Evolutionary conservation across 768 basidiomycete species (phyloP).

Genomic region (Boletus tomentosulus): DNA sequence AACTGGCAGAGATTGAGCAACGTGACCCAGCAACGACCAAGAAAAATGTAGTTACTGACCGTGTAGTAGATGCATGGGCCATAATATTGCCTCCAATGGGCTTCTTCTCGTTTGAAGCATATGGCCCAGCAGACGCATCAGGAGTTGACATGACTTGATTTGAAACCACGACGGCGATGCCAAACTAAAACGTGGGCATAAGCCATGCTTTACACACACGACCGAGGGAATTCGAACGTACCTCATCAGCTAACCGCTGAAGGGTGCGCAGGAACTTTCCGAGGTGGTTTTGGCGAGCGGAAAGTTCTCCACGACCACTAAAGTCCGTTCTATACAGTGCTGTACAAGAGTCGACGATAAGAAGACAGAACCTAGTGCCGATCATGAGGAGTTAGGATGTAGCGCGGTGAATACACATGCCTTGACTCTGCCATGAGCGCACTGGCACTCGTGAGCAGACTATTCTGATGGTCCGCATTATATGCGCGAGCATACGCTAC

Average conservation of each 20-base stretch:
- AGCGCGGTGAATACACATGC: constrained; percentile 33
- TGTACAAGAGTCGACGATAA: constrained; percentile 96
- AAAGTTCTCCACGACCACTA: constrained; percentile 90
- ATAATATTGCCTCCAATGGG: constrained; percentile 99
- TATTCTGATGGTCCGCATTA: constrained; percentile 95
- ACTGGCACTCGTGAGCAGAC: constrained; percentile 84
- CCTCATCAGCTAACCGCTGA: constrained; percentile 94
- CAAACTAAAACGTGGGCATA: constrained; percentile 57
- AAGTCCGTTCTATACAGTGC: constrained; percentile 95
- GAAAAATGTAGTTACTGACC: constrained; percentile 42
- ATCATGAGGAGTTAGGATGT: constrained; percentile 6
- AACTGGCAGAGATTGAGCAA: constrained; percentile 36
- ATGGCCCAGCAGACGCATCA: constrained; percentile 87
- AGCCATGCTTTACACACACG: constrained; percentile 1
- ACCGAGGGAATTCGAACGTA: constrained; percentile 32
- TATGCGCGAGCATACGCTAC: constrained; percentile 98
- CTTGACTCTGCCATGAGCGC: constrained; percentile 99
- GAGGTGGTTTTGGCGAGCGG: constrained; percentile 91
- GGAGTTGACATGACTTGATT: constrained; percentile 99
- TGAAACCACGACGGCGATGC: constrained; percentile 94
- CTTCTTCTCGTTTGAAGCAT: constrained; percentile 91
- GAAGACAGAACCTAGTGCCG: constrained; percentile 76
- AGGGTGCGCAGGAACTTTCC: constrained; percentile 93
- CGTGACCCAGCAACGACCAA: background rate
- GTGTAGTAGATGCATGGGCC: constrained; percentile 97